phyloP scores from a whole-genome alignment of 164 flowering plant species.

The Platanus orientalis region DNA sequence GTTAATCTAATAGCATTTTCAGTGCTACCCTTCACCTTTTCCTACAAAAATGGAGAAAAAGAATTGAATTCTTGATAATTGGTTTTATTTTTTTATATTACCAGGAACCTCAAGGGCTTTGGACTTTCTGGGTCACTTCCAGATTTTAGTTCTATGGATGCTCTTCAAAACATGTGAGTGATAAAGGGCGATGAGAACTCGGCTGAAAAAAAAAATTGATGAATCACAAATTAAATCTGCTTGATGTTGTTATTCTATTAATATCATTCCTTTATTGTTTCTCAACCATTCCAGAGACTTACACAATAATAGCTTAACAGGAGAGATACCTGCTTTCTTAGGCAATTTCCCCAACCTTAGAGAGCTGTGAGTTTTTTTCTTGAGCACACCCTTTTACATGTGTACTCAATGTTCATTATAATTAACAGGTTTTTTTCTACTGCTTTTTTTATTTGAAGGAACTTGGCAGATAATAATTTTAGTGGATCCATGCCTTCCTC shows the following conservation, averaged over 20 bases:
- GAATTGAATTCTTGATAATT: no score
- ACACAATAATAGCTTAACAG: constrained; percentile 20
- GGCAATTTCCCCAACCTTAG: constrained; percentile 24
- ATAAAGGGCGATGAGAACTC: not conserved
- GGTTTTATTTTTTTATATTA: no score
- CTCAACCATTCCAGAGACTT: no score
- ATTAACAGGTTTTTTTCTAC: not conserved
- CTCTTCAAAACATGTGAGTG: constrained; percentile 38
- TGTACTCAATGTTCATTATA: not conserved
- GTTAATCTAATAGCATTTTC: no score
- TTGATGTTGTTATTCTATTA: not conserved
- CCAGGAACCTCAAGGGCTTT: constrained; percentile 27
- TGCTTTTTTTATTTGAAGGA: constrained; percentile 13
- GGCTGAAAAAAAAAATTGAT: no score
- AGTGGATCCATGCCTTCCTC: constrained; percentile 24
- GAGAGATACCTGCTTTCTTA: constrained; percentile 27
- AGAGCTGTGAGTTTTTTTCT: constrained; percentile 22
- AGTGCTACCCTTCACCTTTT: no score
- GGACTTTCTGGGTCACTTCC: constrained; percentile 35
- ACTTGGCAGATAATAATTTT: constrained; percentile 24
- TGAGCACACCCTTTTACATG: not conserved
- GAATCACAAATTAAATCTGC: no score
- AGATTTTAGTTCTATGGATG: constrained; percentile 42
- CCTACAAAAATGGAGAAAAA: no score
- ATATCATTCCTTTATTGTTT: not conserved